Base-by-base conservation (phyloP, 2,329 filamentous ascomycete genomes). In the Epichloe festucae region DNA sequence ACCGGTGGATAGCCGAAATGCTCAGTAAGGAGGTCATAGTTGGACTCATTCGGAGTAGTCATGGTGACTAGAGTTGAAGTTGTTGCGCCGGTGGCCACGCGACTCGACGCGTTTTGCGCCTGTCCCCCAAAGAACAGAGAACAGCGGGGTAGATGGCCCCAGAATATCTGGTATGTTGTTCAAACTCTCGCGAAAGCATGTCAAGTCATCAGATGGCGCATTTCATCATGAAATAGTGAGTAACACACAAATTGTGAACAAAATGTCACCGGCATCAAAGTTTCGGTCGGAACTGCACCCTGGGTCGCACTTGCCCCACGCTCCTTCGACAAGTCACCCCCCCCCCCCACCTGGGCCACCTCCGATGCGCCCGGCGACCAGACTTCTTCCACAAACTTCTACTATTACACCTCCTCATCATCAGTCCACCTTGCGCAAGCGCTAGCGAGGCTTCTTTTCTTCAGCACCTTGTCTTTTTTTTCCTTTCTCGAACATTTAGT, bases 1-100 rank as follows among this genome's bases (percentile, higher is more conserved):
- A 95, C 81, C 31, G 91, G 93, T 2, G 93, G 91, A 62, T 95
- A 96, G 57, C 88, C 87, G 62, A 98, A 87, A 65, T 98, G 93
- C 75, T 97, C 93, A 2, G 93, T 96, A 55, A 97, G 77, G 60
- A 97, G 79, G 64, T 81, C 78, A 36, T 76, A 79, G 58, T 81
- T 77, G 47, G 76, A 70, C 56, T 61, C 63, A 54, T 65, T 67
- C 57, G 66, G 56, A 5, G 61, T 54, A 34, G 62, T 56, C 65
- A 68, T 69, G 51, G 52, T 58, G 56, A 19, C 38, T 17, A 36
- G 36, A 44, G 40, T 15, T 31, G 17, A 31, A 17, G 15, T 23
- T n/a, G 27, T 15, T 15, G 15, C 34, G 44, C 50, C 43, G 36
- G 53, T 54, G 58, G 59, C 57, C 58, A 59, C 53, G 51, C 21